Percentiles rank a stretch among this genome's conserved stretches.
phyloP scores from a whole-genome alignment of 2,329 filamentous ascomycete genomes.

The Cryphonectria naterciae region DNA sequence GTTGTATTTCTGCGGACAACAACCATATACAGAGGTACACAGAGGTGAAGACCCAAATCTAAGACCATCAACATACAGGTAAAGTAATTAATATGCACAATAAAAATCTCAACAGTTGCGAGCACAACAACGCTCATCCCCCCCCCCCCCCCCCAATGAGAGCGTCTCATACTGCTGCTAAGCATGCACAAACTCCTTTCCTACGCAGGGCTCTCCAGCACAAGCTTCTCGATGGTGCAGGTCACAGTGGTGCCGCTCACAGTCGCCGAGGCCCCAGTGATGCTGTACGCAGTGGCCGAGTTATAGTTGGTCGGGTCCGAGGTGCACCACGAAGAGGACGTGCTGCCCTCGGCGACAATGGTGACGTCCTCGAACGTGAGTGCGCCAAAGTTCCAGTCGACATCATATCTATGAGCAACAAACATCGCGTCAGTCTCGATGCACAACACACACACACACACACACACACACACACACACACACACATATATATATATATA shows the following conservation, averaged over 20 bases:
- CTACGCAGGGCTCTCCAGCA: conserved; percentile 42
- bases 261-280: conserved; percentile 39
- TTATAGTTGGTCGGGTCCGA: conserved; percentile 45
- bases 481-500: too few relatives aligned
- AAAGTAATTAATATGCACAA: neutral
- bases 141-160: too few relatives aligned
- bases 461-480: neutral
- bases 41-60: neutral
- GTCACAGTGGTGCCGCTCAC: conserved; percentile 45
- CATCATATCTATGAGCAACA: conserved; percentile 34
- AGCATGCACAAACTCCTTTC: neutral
- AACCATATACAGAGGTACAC: neutral
- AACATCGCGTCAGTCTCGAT: neutral
- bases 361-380: conserved; percentile 50
- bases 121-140: too few relatives aligned
- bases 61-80: conserved; percentile 6
- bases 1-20: neutral
- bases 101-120: neutral
- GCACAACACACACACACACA: neutral
- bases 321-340: conserved; percentile 40
- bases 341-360: conserved; percentile 45
- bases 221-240: conserved; percentile 50
- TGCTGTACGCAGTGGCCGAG: conserved; percentile 40
- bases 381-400: conserved; percentile 45
- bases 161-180: neutral